These are phyloP conservation scores for Magnusiomyces magnusii DNA, from an alignment of 1,139 yeast genomes.

Conservation along the genomic window DNA sequence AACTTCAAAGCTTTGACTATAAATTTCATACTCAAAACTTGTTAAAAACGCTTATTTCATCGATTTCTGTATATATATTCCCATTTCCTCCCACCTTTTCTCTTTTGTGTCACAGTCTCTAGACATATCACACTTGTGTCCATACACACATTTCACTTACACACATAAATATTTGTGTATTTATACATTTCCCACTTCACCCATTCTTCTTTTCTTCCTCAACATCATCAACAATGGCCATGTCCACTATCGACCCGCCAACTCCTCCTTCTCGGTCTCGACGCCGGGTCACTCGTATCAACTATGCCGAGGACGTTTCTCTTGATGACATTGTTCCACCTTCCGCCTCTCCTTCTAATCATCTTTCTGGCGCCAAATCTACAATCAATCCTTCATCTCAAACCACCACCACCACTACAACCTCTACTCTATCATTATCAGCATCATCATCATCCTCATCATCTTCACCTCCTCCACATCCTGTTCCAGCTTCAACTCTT, in stretches of 20 bases:
- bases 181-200: not conserved
- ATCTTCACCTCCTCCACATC: not conserved
- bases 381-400: not conserved
- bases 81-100: not conserved
- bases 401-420: not conserved
- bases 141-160: not conserved
- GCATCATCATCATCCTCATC: constrained; percentile 1
- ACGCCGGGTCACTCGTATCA: constrained; percentile 26
- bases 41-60: too few relatives aligned
- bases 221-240: not conserved
- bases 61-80: too few relatives aligned
- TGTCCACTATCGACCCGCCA: not conserved
- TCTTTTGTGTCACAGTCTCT: too few relatives aligned
- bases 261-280: constrained; percentile 19
- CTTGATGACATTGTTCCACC: constrained; percentile 6
- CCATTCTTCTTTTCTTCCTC: not conserved
- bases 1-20: too few relatives aligned
- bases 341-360: constrained; percentile 1
- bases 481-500: too few relatives aligned
- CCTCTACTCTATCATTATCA: not conserved
- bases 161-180: not conserved
- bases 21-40: too few relatives aligned
- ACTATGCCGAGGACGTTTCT: constrained; percentile 26
- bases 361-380: not conserved
- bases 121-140: too few relatives aligned